phyloP scores from a whole-genome alignment of 495 filamentous ascomycete genomes.

The Hypomontagnella monticulosa region DNA sequence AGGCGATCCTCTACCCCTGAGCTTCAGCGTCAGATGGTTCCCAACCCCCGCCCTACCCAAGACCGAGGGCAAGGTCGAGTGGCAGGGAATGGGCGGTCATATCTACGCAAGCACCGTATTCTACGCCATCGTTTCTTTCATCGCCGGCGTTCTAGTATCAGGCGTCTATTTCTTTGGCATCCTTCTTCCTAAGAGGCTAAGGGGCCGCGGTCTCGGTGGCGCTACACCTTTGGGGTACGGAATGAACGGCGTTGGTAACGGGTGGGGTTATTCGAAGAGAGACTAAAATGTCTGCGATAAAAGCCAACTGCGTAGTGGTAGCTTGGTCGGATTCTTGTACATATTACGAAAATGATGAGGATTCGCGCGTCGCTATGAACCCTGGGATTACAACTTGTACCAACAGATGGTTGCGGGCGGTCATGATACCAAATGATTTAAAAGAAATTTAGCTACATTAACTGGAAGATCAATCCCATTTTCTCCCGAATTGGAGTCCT shows the following conservation, averaged over 20 bases:
- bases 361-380: constrained; percentile 5
- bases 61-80: constrained; percentile 62
- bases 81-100: constrained; percentile 72
- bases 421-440: constrained; percentile 8
- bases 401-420: constrained; percentile 15
- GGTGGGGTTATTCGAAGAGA: constrained; percentile 64
- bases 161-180: constrained; percentile 71
- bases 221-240: constrained; percentile 65
- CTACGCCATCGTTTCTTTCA: constrained; percentile 68
- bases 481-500: not conserved
- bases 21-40: constrained; percentile 87
- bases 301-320: not conserved
- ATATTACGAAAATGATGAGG: constrained; percentile 21
- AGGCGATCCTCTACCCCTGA: constrained; percentile 83
- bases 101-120: constrained; percentile 72
- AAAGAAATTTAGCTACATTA: constrained; percentile 6
- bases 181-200: constrained; percentile 65
- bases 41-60: constrained; percentile 73
- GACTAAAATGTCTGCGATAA: not conserved
- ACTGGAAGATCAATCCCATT: not conserved
- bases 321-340: constrained; percentile 17
- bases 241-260: constrained; percentile 58
- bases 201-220: constrained; percentile 60
- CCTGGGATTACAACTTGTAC: constrained; percentile 12
- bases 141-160: constrained; percentile 62